Conservation (phyloP, 352 stramenopile species). For the Globisporangium irregulare region DNA sequence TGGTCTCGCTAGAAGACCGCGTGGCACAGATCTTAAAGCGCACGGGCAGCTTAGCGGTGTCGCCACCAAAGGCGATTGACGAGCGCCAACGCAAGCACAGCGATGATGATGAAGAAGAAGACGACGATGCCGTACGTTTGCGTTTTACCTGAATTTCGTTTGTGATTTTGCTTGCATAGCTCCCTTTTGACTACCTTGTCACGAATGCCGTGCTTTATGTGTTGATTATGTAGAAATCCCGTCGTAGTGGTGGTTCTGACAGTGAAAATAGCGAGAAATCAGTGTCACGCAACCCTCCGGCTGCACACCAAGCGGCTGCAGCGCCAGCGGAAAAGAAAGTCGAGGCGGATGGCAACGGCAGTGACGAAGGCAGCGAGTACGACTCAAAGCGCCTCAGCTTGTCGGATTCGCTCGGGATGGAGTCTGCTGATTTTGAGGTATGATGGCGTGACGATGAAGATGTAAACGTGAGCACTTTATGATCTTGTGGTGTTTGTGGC, state of each 20-base stretch:
- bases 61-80: conserved; percentile 18
- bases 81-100: conserved; percentile 24
- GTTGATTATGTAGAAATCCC: not conserved
- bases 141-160: not conserved
- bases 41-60: conserved; percentile 53
- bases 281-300: not conserved
- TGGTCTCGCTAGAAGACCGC: conserved; percentile 64
- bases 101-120: conserved; percentile 19
- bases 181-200: not conserved
- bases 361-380: conserved; percentile 17
- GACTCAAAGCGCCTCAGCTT: conserved; percentile 33
- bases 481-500: not conserved
- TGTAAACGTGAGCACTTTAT: not conserved
- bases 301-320: not conserved
- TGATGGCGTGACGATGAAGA: not conserved
- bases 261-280: not conserved
- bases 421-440: conserved; percentile 81
- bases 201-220: not conserved
- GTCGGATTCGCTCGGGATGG: conserved; percentile 73
- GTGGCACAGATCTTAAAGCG: conserved; percentile 75
- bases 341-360: conserved; percentile 10
- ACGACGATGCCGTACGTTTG: conserved; percentile 10
- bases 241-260: not conserved
- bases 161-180: not conserved
- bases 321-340: conserved; percentile 11